Base-by-base conservation (phyloP, 2,329 filamentous ascomycete genomes). In the Fonsecaea nubica region DNA sequence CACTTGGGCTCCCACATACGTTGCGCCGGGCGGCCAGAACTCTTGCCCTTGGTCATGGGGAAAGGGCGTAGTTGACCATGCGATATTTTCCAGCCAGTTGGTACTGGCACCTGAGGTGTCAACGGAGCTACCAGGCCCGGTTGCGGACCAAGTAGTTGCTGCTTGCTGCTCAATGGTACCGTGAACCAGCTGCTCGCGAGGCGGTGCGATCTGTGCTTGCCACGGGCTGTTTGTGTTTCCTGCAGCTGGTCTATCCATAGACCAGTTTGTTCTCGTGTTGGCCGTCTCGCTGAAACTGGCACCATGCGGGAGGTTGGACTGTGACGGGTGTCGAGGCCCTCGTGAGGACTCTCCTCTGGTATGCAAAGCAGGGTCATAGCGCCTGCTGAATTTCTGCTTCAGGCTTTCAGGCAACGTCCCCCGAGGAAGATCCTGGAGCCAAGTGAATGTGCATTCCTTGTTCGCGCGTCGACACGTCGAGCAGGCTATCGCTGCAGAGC, bases 391-490 rank as follows among this genome's bases (percentile, higher is more conserved):
- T 42, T 63, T 63, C 45, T 63, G 61, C 57, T 63, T 63, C 36
- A 63, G 52, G 21, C 53, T 50, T 52, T 63, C 61, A 30, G 61
- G 61, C 56, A 63, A 38, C 33, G 61, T 58, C 40, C 61, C 61
- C 18, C 61, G 61, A n/a, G 61, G 61, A 38, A 63, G 53, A 58
- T 63, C 53, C 9, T 76, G 74, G 21, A 81, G 73, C 78, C 80
- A 81, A 53, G 81, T 77, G 65, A 81, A 80, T 0, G 80, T 81
- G 68, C 80, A 81, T 12, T 72, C 75, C 62, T 80, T 81, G 42
- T 79, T 80, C 56, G 78, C 58, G 32, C 45, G 38, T 36, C 52
- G 53, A 54, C 61, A 63, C 21, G 21, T 58, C 35, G 61, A 63
- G 61, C 61, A 63, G 61, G 61, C 61, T 45, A 53, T 45, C 58